Evolutionary conservation across 2,329 filamentous ascomycete species (phyloP).

Genomic region (Claviceps sp.): DNA sequence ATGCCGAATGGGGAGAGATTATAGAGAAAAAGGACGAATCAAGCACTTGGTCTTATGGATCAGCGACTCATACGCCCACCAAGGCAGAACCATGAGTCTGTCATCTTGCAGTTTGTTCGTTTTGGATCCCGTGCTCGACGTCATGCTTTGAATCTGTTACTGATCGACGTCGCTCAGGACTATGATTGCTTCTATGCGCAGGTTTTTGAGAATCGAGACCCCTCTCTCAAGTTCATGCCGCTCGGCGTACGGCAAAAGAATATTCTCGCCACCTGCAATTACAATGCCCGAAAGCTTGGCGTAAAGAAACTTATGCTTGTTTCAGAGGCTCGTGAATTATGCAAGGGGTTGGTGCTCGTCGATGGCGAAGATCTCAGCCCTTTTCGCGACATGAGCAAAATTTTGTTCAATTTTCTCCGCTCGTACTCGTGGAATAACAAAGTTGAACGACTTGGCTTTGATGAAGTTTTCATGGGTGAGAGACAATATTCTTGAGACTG

Average conservation of each 20-base stretch:
- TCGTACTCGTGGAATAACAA: slow-evolving; percentile 64
- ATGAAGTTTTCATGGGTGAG: slow-evolving; percentile 56
- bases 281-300: slow-evolving; percentile 64
- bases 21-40: neutral
- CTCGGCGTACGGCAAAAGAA: slow-evolving; percentile 87
- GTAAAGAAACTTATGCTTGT: slow-evolving; percentile 77
- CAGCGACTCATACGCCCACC: slow-evolving; percentile 14
- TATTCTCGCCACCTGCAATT: slow-evolving; percentile 89
- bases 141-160: neutral
- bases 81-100: slow-evolving; percentile 45
- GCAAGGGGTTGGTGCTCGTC: slow-evolving; percentile 73
- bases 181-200: slow-evolving; percentile 94
- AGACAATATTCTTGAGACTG: neutral
- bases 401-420: slow-evolving; percentile 59
- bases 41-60: slow-evolving; percentile 6
- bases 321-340: slow-evolving; percentile 63
- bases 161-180: slow-evolving; percentile 31
- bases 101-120: slow-evolving; percentile 72
- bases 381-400: slow-evolving; percentile 79
- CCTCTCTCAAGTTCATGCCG: slow-evolving; percentile 56
- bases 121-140: slow-evolving; percentile 1
- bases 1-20: neutral
- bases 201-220: slow-evolving; percentile 72
- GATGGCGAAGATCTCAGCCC: slow-evolving; percentile 75
- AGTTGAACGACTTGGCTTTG: slow-evolving; percentile 75